Percentiles rank a stretch among this genome's conserved stretches.
phyloP scores from a whole-genome alignment of 2,329 filamentous ascomycete species.

The Fusarium concolor region DNA sequence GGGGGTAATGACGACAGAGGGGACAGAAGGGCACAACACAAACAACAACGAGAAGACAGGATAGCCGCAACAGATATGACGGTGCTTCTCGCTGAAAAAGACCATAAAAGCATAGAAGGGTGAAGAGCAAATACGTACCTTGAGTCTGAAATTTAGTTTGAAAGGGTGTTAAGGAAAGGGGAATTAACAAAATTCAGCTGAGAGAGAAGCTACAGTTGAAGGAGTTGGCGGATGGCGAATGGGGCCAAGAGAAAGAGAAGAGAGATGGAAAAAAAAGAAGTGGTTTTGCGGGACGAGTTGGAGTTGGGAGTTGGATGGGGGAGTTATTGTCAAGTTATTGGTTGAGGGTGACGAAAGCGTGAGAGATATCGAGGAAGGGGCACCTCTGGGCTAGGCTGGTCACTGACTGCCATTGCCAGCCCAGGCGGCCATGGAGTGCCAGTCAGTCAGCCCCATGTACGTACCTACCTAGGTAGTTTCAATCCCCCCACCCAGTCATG shows the following conservation, averaged over 20 bases:
- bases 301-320: conserved; percentile 32
- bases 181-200: conserved; percentile 37
- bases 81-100: conserved; percentile 7
- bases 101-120: conserved; percentile 1
- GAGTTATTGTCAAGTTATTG: conserved; percentile 36
- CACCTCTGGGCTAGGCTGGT: conserved; percentile 8
- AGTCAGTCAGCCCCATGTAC: conserved; percentile 5
- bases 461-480: no score
- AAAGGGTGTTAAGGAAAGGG: conserved; percentile 29
- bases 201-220: conserved; percentile 33
- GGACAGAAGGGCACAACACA: conserved; percentile 48
- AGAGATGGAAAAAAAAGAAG: conserved; percentile 46
- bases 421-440: neutral
- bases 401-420: conserved; percentile 16
- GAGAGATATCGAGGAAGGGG: conserved; percentile 43
- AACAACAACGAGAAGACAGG: conserved; percentile 18
- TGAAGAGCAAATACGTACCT: conserved; percentile 38
- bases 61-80: conserved; percentile 17
- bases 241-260: conserved; percentile 39
- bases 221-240: conserved; percentile 31
- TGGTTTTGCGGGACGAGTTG: conserved; percentile 43
- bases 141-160: conserved; percentile 29
- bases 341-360: conserved; percentile 50
- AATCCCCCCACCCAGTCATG: no score
- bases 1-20: conserved; percentile 57